Evolutionary conservation across 768 basidiomycete genomes (phyloP), one percentile per base, ranked within the genome.

Genomic region (Termitomyces sp.): DNA sequence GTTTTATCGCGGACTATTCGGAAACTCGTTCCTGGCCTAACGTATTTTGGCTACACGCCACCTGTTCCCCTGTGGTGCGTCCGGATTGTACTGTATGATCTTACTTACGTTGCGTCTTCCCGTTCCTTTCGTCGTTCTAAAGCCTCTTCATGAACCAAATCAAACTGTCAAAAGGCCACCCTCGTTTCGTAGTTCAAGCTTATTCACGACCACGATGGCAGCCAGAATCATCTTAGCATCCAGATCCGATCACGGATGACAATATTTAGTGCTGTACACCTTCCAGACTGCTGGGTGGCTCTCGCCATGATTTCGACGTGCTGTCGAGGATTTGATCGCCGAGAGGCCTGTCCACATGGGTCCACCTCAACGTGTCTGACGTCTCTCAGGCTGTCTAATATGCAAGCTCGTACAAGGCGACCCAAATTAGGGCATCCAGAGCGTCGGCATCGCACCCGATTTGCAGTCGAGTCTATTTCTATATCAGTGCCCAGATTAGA

Each of bases 401-500:
- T 39, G 16, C 32, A 10, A 30, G 42, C 46, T 30, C 33, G 42
- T 34, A 27, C 16, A 46, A 46, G 16, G 18, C 45, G 9, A 46
- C 26, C 45, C 45, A 46, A 5, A 44, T 34, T 2, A 14, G 53
- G 33, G 14, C 32, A 39, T 34, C 43, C 42, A 48, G 47, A n/a
- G 4, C 4, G 6, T 42, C 56, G 56, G 60, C 26, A 57, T 37
- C 30, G 20, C 33, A 53, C 40, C 53, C 60, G 56, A 61, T 57
- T 57, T 37, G 51, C 43, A 48, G 42, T 18, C n/a, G 32, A 20
- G 22, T n/a, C 34, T 51, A 39, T 56, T 53, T 39, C 58, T 43
- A 49, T 40, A 53, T 57, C n/a, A 16, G 53, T 32, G 33, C 53
- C 50, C 48, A 57, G 60, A 57, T 61, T 61, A 54, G 60, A 57